Percentiles rank a stretch among this genome's conserved stretches.
These are phyloP conservation scores for Leccinum broughii DNA, from an alignment of 768 basidiomycete genomes.

Conservation along the genomic window DNA sequence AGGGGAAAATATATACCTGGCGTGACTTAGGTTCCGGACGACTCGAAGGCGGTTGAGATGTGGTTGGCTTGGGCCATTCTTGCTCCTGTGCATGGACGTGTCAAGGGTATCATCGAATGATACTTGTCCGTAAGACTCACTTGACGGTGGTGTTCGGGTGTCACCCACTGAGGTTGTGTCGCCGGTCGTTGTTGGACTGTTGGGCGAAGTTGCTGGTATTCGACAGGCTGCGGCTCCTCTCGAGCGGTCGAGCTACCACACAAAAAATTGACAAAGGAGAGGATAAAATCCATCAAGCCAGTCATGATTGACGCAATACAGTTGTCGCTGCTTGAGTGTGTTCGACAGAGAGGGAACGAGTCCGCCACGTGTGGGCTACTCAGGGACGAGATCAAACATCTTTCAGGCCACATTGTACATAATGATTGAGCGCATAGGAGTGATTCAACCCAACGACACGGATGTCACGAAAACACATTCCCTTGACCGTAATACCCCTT, in stretches of 20 bases:
- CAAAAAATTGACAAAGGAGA: constrained; percentile 20
- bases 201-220: constrained; percentile 5
- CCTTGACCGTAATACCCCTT: constrained; percentile 21
- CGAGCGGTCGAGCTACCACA: constrained; percentile 24
- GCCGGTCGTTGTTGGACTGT: constrained; percentile 5
- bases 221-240: constrained; percentile 10
- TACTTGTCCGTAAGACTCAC: constrained; percentile 16
- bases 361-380: background rate
- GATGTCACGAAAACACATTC: constrained; percentile 24
- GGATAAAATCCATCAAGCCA: constrained; percentile 29
- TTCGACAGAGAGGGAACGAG: background rate
- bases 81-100: constrained; percentile 16
- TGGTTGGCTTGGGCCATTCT: constrained; percentile 9
- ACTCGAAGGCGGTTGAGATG: constrained; percentile 8
- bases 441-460: constrained; percentile 28
- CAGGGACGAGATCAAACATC: background rate
- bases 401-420: constrained; percentile 12
- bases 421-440: constrained; percentile 8
- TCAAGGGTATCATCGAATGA: background rate
- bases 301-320: constrained; percentile 12
- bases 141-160: constrained; percentile 8
- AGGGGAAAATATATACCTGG: constrained; percentile 16
- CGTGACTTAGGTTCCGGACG: constrained; percentile 15
- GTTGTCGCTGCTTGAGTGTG: background rate
- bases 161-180: constrained; percentile 3